Percentiles rank a stretch among this genome's conserved stretches.
phyloP scores from a whole-genome alignment of 2,329 filamentous ascomycete species.

The Monilinia vaccinii-corymbosi region DNA sequence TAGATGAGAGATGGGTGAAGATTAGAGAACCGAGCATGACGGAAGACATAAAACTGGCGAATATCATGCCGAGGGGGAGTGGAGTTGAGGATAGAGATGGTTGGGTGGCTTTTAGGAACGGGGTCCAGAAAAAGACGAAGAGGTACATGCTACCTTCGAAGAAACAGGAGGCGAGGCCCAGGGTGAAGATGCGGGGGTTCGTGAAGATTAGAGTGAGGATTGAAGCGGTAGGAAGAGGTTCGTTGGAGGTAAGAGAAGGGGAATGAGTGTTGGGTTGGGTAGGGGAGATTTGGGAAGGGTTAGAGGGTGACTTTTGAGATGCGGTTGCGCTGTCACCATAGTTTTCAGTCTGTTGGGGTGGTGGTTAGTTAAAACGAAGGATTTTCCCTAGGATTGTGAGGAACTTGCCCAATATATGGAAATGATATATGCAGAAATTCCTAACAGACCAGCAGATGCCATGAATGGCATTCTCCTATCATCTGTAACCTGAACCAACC shows the following conservation, averaged over 20 bases:
- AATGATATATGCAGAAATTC: constrained; percentile 38
- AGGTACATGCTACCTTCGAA: constrained; percentile 55
- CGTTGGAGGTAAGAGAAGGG: background rate
- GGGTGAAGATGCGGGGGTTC: constrained; percentile 41
- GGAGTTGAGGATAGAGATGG: constrained; percentile 37
- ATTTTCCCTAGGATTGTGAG: background rate
- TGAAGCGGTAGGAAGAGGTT: background rate
- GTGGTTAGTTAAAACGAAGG: background rate
- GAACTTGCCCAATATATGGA: constrained; percentile 38
- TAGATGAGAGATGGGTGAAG: constrained; percentile 35
- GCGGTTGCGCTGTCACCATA: constrained; percentile 32
- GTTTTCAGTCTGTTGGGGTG: constrained; percentile 37
- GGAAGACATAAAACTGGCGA: constrained; percentile 49
- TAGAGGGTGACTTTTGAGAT: constrained; percentile 10
- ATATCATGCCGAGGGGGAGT: constrained; percentile 41
- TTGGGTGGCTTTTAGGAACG: constrained; percentile 38
- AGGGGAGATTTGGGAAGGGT: constrained; percentile 8
- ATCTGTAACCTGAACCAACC: constrained; percentile 38
- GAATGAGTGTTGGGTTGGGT: background rate
- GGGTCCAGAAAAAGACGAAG: constrained; percentile 55
- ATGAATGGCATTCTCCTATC: constrained; percentile 46
- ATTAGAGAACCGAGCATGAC: constrained; percentile 50
- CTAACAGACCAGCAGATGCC: constrained; percentile 34
- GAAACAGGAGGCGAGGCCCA: constrained; percentile 44
- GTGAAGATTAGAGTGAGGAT: constrained; percentile 22